A percentile compares a stretch with the other conserved stretches of the same genome.
These are phyloP conservation scores for Mortierella sp. DNA, from an alignment of 371 early-diverging fungal species.

Conservation along the genomic window DNA sequence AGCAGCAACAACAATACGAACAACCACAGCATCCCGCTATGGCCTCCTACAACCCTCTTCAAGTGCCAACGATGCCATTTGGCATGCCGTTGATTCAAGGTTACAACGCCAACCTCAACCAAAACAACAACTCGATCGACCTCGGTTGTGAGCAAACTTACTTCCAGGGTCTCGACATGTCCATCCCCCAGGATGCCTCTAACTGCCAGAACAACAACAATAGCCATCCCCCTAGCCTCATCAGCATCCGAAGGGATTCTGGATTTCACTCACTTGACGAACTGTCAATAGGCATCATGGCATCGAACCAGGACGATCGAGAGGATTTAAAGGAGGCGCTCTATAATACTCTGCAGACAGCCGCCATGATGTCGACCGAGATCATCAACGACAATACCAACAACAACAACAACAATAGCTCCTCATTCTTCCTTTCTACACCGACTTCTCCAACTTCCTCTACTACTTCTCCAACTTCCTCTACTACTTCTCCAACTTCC, in stretches of 20 bases:
- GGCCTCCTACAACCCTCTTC: slow-evolving; percentile 25
- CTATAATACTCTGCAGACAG: neutral
- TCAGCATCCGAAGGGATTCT: slow-evolving; percentile 36
- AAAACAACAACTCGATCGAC: slow-evolving; percentile 17
- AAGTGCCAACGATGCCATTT: slow-evolving; percentile 26
- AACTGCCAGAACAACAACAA: neutral
- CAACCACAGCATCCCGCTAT: slow-evolving; percentile 27
- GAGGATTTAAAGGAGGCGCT: slow-evolving; percentile 12
- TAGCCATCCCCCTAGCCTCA: neutral
- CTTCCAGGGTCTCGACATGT: slow-evolving; percentile 14
- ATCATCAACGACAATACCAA: neutral
- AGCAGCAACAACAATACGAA: slow-evolving; percentile 23
- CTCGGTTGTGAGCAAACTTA: slow-evolving; percentile 9
- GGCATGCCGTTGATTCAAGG: slow-evolving; percentile 6
- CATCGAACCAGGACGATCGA: slow-evolving; percentile 7
- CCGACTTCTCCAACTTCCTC: slow-evolving; percentile 13
- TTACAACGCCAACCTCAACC: slow-evolving; percentile 1
- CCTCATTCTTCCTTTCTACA: slow-evolving; percentile 29
- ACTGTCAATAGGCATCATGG: slow-evolving; percentile 36
- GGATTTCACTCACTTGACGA: slow-evolving; percentile 32
- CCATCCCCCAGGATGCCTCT: neutral
- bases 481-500: neutral
- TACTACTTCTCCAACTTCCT: neutral
- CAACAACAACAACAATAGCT: slow-evolving; percentile 8
- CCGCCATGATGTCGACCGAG: neutral